Evolutionary conservation across 176 grass and related monocot genomes (phyloP), one percentile per base, ranked within the genome.

Genomic region (Triticum timopheevii): DNA sequence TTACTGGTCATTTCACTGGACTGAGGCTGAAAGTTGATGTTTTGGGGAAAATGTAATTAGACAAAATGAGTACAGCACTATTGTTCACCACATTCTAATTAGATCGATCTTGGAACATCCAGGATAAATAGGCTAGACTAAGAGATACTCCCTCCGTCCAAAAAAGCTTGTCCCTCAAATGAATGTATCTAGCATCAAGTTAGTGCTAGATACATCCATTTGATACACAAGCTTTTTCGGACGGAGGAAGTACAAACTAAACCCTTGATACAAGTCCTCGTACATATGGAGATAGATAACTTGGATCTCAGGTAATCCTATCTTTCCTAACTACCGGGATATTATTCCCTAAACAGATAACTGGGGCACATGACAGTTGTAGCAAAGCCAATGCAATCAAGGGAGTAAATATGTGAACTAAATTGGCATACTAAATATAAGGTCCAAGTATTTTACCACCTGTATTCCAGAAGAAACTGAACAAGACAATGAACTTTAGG

Each of bases 401-500:
- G 33, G 24, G 6, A 59, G 27, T 83, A 74, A 9, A 4, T 73
- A 4, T 73, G 11, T 68, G 34, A 44, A 65, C 35, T 35, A 71
- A 49, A 70, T 79, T 79, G 47, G 77, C 65, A 63, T 54, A 17
- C 40, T 58, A 67, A 19, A 39, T 85, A 77, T 52, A 33, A 86
- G 12, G 6, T 63, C n/a, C 5, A 39, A 73, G 10, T 35, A 80
- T 35, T 50, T 20, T 84, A 66, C 80, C 59, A 94, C 95, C 92
- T 97, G 88, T 92, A 91, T 35, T 84, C 35, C 63, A 82, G 17
- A 90, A 97, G 95, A 83, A 36, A 88, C 86, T 87, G 28, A 40
- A 97, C 77, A 73, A 97, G 95, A 84, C 89, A 83, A 77, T 86
- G 63, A 73, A 94, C 80, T 92, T 92, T 94, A 28, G 92, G 31